Evolutionary conservation across 208 protist genomes (phyloP).

Genomic region (Strigomonas culicis): DNA sequence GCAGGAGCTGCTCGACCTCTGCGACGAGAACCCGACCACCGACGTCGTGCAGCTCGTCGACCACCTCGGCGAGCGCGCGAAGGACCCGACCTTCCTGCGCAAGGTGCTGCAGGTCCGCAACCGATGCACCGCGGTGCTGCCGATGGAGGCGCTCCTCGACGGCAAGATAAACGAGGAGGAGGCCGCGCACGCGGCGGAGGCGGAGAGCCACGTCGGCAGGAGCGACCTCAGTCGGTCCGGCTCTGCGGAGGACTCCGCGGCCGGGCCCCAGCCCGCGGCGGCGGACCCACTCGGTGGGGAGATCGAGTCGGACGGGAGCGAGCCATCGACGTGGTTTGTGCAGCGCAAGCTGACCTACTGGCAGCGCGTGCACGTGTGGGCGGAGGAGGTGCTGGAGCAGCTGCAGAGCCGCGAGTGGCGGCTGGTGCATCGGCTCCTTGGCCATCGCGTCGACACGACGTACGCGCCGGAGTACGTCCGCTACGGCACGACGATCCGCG

Average conservation of each 20-base stretch:
- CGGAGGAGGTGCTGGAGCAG: slow-evolving; percentile 67
- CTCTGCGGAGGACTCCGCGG: background rate
- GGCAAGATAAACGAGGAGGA: slow-evolving; percentile 31
- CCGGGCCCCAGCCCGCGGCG: background rate
- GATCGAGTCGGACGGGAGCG: background rate
- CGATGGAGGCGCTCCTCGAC: slow-evolving; percentile 39
- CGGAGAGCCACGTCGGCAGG: background rate
- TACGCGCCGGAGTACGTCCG: slow-evolving; percentile 68
- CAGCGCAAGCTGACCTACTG: slow-evolving; percentile 71
- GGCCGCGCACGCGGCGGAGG: slow-evolving; percentile 9
- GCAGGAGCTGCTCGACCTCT: slow-evolving; percentile 66
- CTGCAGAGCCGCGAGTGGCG: slow-evolving; percentile 80
- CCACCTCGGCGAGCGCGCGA: slow-evolving; percentile 48
- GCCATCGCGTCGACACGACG: slow-evolving; percentile 58
- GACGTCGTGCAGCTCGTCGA: slow-evolving; percentile 72
- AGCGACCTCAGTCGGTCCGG: background rate
- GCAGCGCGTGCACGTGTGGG: slow-evolving; percentile 59
- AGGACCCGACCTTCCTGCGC: slow-evolving; percentile 56
- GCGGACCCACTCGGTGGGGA: background rate
- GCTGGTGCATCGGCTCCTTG: slow-evolving; percentile 68
- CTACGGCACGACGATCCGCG: slow-evolving; percentile 46
- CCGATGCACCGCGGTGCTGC: slow-evolving; percentile 47
- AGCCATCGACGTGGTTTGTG: slow-evolving; percentile 16
- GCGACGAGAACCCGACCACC: slow-evolving; percentile 47
- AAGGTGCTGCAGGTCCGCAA: slow-evolving; percentile 62